These are phyloP conservation scores for Cadophora sp. DNA, from an alignment of 2,329 filamentous ascomycete species.

Conservation along the genomic window DNA sequence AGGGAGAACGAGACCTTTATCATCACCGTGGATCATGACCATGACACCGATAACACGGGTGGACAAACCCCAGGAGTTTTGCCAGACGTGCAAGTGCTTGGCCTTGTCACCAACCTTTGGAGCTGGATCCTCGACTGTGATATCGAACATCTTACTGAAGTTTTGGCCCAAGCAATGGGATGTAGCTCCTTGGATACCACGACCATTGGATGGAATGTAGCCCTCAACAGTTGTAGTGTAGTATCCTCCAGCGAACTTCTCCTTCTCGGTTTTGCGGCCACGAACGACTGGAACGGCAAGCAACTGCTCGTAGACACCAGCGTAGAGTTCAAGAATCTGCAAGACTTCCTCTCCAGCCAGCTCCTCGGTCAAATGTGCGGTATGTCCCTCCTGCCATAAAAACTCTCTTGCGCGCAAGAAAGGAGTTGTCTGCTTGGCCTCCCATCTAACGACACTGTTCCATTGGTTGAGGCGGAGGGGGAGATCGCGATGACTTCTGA, in stretches of 20 bases:
- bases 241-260: conserved; percentile 96
- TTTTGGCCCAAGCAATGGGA: conserved; percentile 93
- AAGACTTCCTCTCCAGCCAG: conserved; percentile 85
- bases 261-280: conserved; percentile 93
- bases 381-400: conserved; percentile 88
- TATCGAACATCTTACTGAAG: conserved; percentile 99
- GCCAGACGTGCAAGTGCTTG: conserved; percentile 87
- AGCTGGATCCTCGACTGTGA: conserved; percentile 91
- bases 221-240: conserved; percentile 98
- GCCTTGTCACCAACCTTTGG: conserved; percentile 76
- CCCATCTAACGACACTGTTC: conserved; percentile 95
- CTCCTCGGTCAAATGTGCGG: conserved; percentile 85
- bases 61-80: conserved; percentile 98
- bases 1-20: conserved; percentile 93
- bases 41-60: conserved; percentile 98
- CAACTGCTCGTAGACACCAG: conserved; percentile 89
- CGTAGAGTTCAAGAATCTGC: conserved; percentile 92
- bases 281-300: conserved; percentile 95
- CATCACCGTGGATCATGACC: conserved; percentile 97
- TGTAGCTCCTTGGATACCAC: conserved; percentile 95
- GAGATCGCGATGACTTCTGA: conserved; percentile 93
- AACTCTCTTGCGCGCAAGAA: conserved; percentile 96
- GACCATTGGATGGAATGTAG: conserved; percentile 93
- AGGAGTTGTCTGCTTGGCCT: conserved; percentile 89
- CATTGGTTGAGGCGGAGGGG: conserved; percentile 96